Evolutionary conservation across 257 asterid genomes (phyloP).

Genomic region (Sherardia arvensis): DNA sequence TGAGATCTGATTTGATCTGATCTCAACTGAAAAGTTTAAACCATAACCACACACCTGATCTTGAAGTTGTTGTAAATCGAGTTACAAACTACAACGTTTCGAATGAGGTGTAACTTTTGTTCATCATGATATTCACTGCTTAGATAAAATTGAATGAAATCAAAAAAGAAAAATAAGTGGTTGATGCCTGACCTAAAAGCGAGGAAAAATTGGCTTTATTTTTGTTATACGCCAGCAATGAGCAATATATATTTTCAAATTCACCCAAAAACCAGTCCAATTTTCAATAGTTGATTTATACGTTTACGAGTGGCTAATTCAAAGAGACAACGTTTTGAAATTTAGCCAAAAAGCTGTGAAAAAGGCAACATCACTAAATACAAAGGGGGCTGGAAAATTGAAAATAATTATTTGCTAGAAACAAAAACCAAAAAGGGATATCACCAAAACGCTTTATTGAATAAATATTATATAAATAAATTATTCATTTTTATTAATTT

Average conservation of each 20-base stretch:
- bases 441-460: slow-evolving; percentile 2
- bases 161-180: slow-evolving; percentile 6
- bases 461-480: not conserved
- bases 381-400: not conserved
- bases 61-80: no score
- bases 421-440: not conserved
- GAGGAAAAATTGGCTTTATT: not conserved
- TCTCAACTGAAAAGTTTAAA: no score
- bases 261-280: not conserved
- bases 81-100: no score
- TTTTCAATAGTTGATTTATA: not conserved
- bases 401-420: not conserved
- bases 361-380: slow-evolving; percentile 3
- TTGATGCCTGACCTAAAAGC: slow-evolving; percentile 1
- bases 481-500: no score
- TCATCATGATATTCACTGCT: no score
- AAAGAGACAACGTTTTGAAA: slow-evolving; percentile 7
- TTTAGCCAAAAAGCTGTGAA: slow-evolving; percentile 11
- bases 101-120: no score
- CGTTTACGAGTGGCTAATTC: slow-evolving; percentile 8
- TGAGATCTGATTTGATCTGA: no score
- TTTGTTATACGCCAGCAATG: not conserved
- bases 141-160: no score
- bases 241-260: no score
- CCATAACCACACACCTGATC: no score